Evolutionary conservation across 2,329 filamentous ascomycete genomes (phyloP), one percentile per base, ranked within the genome.

Genomic region (Magnaporthiopsis incrustans): DNA sequence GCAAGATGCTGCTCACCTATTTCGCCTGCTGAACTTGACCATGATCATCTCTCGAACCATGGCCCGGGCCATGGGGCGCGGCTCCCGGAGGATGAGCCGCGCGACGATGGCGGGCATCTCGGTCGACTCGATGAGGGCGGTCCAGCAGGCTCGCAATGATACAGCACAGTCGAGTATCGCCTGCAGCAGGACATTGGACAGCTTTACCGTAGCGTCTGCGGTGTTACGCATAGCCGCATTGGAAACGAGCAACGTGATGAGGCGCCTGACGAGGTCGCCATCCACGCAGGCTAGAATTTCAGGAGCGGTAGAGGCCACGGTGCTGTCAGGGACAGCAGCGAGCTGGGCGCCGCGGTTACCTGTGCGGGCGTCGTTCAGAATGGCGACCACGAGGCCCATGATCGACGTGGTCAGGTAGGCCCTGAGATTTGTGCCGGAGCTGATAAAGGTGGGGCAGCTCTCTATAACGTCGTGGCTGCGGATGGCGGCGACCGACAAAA

Each of bases 401-500:
- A 89, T 75, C n/a, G 89, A 76, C 64, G 79, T 78, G 57, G 79
- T 76, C 64, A 89, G 79, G 33, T 77, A 73, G 33, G 82, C 76
- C 66, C 44, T 53, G 22, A 53, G 44, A 53, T 53, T 53, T 10
- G 44, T 53, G 18, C 78, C 81, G 60, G 85, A 71, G 53, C 76
- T 73, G 63, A 77, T 76, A 60, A 74, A 78, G 12, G 74, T 71
- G 12, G 61, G 53, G 64, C 80, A 78, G 57, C 72, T 74, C 11
- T 79, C 77, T 18, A 83, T 75, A 66, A 89, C 77, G 26, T 82
- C 77, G 30, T 80, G 76, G 65, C 88, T 82, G 15, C 82, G 85
- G 61, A 91, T 80, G 8, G 87, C 86, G 25, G 81, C 77, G 38
- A 88, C 81, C 27, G 89, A 75, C 33, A 89, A 77, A 8, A 76